Evolutionary conservation across 768 basidiomycete genomes (phyloP), one percentile per base, ranked within the genome.

Genomic region (Strobilomyces confusus): DNA sequence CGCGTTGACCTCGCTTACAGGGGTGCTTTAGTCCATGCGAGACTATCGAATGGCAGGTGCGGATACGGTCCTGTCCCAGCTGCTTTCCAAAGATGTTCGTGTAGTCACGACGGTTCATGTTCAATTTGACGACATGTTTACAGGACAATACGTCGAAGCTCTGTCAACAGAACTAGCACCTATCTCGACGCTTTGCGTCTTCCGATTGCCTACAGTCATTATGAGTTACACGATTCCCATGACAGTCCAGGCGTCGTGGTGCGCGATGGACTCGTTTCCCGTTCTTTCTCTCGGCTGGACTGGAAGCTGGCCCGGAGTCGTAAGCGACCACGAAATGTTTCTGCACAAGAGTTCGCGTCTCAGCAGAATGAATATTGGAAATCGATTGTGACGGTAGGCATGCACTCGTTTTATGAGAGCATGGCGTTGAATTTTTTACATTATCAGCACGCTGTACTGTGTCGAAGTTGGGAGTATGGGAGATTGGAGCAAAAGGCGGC

Each of bases 21-120:
- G n/a, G 60, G 9, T 62, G 61, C 43, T 50, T 45, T 30, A 17
- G 37, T 40, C 48, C 53, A 0, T 61, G 60, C 8, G 50, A 62
- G 14, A 59, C 48, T 2, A 6, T 62, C 17, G 29, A 58, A 23
- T 58, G 60, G 60, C 43, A 42, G 1, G 30, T 62, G 33, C 53
- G 61, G 38, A 51, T 59, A 48, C 57, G 54, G 45, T 46, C 45
- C 2, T 59, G 60, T 43, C 3, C 15, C 9, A 11, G 19, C 3
- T 58, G 60, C 26, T 42, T 52, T 20, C 41, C 44, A 22, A 32
- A 46, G n/a, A 48, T 61, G 60, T 62, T 17, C 17, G 56, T 54
- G 17, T 33, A 22, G 17, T 23, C 13, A 11, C 9, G 12, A 14
- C 11, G 36, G 5, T 15, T 1, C 22, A 6, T 23, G 15, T 9